These are phyloP conservation scores for Phytopythium litorale DNA, from an alignment of 352 stramenopile species.

Conservation along the genomic window DNA sequence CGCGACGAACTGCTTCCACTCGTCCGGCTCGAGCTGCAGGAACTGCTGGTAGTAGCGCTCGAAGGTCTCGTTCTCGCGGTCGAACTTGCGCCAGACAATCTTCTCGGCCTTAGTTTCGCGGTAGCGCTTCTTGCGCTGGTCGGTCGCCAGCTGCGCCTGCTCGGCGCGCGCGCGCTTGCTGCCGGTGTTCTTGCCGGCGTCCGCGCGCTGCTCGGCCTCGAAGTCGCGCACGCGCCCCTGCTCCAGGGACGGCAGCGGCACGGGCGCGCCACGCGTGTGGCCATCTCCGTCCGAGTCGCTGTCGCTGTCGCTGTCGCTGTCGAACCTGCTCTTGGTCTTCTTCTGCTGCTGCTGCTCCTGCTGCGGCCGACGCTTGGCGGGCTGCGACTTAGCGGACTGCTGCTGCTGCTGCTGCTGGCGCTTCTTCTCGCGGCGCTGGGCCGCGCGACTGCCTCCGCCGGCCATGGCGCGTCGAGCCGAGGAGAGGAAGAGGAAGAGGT, in stretches of 20 bases:
- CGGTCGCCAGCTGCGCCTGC: slow-evolving; percentile 47
- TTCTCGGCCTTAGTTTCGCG: slow-evolving; percentile 73
- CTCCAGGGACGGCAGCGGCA: slow-evolving; percentile 71
- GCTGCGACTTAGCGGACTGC: not conserved
- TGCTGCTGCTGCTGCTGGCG: slow-evolving; percentile 19
- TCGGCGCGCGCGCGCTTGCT: slow-evolving; percentile 50
- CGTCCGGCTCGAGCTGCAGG: slow-evolving; percentile 49
- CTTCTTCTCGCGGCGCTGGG: slow-evolving; percentile 43
- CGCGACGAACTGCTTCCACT: slow-evolving; percentile 84
- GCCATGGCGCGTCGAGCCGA: not conserved
- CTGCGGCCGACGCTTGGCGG: slow-evolving; percentile 7
- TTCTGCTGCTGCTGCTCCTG: not conserved
- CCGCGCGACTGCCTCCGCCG: slow-evolving; percentile 29
- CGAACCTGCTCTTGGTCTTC: slow-evolving; percentile 10
- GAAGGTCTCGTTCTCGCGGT: slow-evolving; percentile 76
- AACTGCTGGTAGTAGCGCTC: slow-evolving; percentile 83
- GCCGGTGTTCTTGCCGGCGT: slow-evolving; percentile 14
- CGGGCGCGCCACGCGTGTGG: slow-evolving; percentile 19
- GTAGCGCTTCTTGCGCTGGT: slow-evolving; percentile 54
- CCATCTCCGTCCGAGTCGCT: slow-evolving; percentile 44
- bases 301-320: slow-evolving; percentile 31
- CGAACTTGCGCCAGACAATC: slow-evolving; percentile 87
- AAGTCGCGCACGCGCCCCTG: slow-evolving; percentile 62
- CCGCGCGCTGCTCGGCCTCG: slow-evolving; percentile 36
- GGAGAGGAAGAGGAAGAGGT: no score